A percentile compares a stretch with the other conserved stretches of the same genome.
phyloP scores from a whole-genome alignment of 106 monocot species.

The Phalaenopsis aphrodite region DNA sequence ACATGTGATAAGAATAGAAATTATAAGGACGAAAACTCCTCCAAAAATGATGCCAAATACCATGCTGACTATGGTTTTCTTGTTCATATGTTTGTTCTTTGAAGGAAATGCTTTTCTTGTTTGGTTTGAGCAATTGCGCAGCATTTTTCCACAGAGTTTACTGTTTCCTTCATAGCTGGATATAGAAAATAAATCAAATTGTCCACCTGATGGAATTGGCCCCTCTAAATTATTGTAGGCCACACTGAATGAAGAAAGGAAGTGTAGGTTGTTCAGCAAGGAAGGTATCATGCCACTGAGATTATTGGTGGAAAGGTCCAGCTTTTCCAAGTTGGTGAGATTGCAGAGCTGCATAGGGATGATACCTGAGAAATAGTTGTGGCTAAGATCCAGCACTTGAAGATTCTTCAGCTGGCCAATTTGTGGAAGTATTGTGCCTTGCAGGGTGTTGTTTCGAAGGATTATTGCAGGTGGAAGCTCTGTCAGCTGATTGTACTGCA shows the following conservation, averaged over 20 bases:
- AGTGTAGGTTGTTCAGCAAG: conserved; percentile 6
- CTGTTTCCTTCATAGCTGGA: conserved; percentile 11
- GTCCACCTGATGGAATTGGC: conserved; percentile 1
- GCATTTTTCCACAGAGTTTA: conserved; percentile 1
- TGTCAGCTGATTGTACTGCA: conserved; percentile 5
- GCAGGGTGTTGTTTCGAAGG: not conserved
- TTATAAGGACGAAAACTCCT: not conserved
- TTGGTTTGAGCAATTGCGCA: not conserved
- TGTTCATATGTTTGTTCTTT: not conserved
- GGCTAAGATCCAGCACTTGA: conserved; percentile 2
- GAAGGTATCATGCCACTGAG: conserved; percentile 12
- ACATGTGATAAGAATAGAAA: not conserved
- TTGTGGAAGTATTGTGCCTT: not conserved
- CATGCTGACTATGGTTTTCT: not conserved
- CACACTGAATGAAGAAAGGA: conserved; percentile 5
- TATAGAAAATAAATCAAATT: conserved; percentile 6
- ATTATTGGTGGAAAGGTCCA: conserved; percentile 8
- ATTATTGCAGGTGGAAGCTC: conserved; percentile 6
- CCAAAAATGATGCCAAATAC: conserved; percentile 2
- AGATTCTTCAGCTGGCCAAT: conserved; percentile 5
- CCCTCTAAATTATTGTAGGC: conserved; percentile 10
- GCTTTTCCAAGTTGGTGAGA: conserved; percentile 6
- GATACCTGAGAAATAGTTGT: conserved; percentile 7
- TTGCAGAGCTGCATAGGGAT: conserved; percentile 10
- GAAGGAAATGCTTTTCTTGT: not conserved